These are phyloP conservation scores for Metarhizium guizhouense DNA, from an alignment of 2,329 filamentous ascomycete species.

Conservation along the genomic window DNA sequence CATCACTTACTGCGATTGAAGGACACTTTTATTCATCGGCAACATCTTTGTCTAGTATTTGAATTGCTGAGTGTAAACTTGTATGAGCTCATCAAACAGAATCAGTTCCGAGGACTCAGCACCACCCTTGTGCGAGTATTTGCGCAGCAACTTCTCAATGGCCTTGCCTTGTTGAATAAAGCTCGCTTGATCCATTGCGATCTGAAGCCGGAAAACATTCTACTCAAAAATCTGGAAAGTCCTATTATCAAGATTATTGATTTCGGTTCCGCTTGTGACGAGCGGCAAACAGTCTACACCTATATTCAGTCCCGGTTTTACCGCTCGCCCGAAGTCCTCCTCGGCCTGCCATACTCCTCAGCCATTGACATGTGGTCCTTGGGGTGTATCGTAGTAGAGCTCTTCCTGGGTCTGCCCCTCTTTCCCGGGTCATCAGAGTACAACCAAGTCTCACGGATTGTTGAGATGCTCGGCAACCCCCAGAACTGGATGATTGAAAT, in stretches of 20 bases:
- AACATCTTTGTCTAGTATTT: conserved; percentile 94
- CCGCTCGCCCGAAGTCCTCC: conserved; percentile 85
- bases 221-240: conserved; percentile 95
- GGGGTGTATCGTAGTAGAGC: conserved; percentile 94
- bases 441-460: conserved; percentile 94
- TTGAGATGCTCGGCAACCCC: conserved; percentile 94
- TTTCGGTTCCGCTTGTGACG: conserved; percentile 96
- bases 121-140: conserved; percentile 96
- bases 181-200: conserved; percentile 96
- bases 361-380: conserved; percentile 99
- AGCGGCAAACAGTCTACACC: conserved; percentile 96
- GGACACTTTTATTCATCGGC: conserved; percentile 95
- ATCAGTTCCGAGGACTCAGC: conserved; percentile 94
- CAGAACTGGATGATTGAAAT: conserved; percentile 99
- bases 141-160: conserved; percentile 91
- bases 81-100: conserved; percentile 98
- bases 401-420: conserved; percentile 87
- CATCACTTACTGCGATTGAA: conserved; percentile 91
- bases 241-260: conserved; percentile 99
- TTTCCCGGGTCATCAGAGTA: conserved; percentile 98
- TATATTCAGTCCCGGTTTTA: conserved; percentile 99
- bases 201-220: conserved; percentile 94
- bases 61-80: conserved; percentile 94
- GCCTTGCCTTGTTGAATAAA: conserved; percentile 86
- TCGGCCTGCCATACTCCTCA: conserved; percentile 95